Evolutionary conservation across 768 basidiomycete genomes (phyloP).

Genomic region (Clavaria fumosa): DNA sequence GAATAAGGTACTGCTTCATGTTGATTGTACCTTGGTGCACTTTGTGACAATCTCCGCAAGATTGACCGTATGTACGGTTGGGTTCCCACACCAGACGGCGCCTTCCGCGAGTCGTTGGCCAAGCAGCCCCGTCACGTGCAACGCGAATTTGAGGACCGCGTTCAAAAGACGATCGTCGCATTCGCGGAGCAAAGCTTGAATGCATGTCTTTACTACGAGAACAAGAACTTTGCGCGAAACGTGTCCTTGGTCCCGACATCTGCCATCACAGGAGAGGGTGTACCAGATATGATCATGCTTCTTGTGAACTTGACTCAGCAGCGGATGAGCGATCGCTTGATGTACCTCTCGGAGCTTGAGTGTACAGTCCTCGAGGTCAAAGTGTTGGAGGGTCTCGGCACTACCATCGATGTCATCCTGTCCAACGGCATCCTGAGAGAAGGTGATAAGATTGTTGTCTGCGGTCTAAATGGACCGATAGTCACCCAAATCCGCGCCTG

Average conservation of each 20-base stretch:
- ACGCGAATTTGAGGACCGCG: conserved; percentile 85
- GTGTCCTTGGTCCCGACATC: conserved; percentile 97
- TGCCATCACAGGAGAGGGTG: conserved; percentile 93
- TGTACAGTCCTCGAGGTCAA: conserved; percentile 99
- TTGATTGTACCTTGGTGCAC: no score
- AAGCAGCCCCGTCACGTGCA: conserved; percentile 67
- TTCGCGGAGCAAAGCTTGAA: conserved; percentile 99
- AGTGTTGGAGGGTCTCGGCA: conserved; percentile 94
- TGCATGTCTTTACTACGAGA: conserved; percentile 90
- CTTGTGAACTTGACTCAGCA: conserved; percentile 95
- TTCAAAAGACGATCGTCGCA: conserved; percentile 71
- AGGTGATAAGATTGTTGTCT: conserved; percentile 88
- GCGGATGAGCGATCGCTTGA: conserved; percentile 91
- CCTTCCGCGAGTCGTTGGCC: conserved; percentile 81
- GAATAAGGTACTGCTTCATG: conserved; percentile 55
- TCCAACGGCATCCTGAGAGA: conserved; percentile 89
- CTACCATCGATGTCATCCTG: conserved; percentile 92
- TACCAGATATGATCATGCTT: conserved; percentile 99
- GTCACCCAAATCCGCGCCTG: conserved; percentile 89
- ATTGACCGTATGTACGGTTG: conserved; percentile 98
- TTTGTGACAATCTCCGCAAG: conserved; percentile 27
- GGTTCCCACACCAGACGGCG: conserved; percentile 80
- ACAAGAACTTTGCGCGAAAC: conserved; percentile 86
- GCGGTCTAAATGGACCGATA: conserved; percentile 94
- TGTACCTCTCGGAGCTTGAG: conserved; percentile 95